Base-by-base conservation (phyloP, 768 basidiomycete genomes). In the Termitomyces bulborhizus region DNA sequence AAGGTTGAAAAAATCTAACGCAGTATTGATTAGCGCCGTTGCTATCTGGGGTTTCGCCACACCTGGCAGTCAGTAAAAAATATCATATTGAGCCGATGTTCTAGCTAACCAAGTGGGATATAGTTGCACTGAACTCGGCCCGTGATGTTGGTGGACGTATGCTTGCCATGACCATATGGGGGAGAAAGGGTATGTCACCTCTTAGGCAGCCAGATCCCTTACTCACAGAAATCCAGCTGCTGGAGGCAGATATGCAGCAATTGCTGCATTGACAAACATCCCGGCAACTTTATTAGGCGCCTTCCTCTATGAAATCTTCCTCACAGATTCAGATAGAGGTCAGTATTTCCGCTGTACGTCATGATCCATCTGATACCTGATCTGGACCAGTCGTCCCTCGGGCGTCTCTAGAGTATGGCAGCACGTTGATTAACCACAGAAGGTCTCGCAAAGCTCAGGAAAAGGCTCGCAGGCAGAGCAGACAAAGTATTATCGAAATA, bases 121-220 rank as follows among this genome's bases (percentile, higher is more conserved):
- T 41, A 82, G 78, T 88, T 48, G 74, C 84, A 13, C 71, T 84
- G 34, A 88, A 88, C 66, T 67, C 83, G 4, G 85, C 86, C 34
- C 83, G 86, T 63, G 86, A 88, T 64, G 24, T 88, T 39, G 86
- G 86, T n/a, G 82, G 76, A 4, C 81, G 86, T 7, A 56, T 87
- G 31, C 78, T 80, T 59, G 80, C 75, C 0, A 61, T 88, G 66
- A 73, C 82, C 6, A 76, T 86, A 45, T 88, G 81, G 76, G 85
- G 85, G 13, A 63, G 29, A 2, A 61, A 67, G 55, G 76, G 76
- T 73, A 56, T 21, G 66, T 57, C 45, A 39, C 34, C 4, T 40
- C 18, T 40, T 40, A 15, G 37, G 5, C n/a, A 58, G 48, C n/a
- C 12, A 31, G 36, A 16, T 8, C 21, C 29, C 24, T 3, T 12